Base-by-base conservation (phyloP, 1,139 yeast species). In the Eremothecium cymbalariae region DNA sequence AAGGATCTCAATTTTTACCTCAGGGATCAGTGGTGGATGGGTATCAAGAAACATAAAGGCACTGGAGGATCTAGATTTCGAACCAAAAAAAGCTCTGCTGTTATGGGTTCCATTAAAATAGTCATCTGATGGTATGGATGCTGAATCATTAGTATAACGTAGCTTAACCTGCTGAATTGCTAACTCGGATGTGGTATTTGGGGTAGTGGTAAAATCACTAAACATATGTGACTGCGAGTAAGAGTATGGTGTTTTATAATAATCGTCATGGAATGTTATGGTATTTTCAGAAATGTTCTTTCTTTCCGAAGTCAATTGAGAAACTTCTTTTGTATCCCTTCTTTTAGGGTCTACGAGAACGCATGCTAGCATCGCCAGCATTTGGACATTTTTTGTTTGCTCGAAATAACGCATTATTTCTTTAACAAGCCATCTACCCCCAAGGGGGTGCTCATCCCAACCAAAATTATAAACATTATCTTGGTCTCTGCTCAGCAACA, bases 321-420 rank as follows among this genome's bases (percentile, higher is more conserved):
- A 9, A 7, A 6, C n/a, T 14, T 8, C 17, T 18, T 2, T 19
- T 6, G 28, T 6, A 20, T 21, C 16, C 12, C 32, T 36, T 18
- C 34, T 32, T 30, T 51, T 38, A 48, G 52, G 38, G 14, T 38
- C 46, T 5, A 53, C 50, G 2, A 67, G 46, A 3, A 85, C 69
- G 59, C 95, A 84, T 2, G 93, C 74, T 52, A 86, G 60, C 83
- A 83, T 80, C 1, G 95, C 95, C 14, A 90, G 64, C 95, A 88
- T 85, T 55, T 88, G 97, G 15, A 84, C 62, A 49, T 88, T 81
- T 3, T 77, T 76, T 32, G 65, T 56, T 26, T 50, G 59, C 48
- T 80, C 93, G 50, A 79, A 86, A 47, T 79, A 77, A 1, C 60
- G 55, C 51, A 88, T 66, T 31, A 86, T 63, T 43, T 76, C 74